These are phyloP conservation scores for Trypanosoma mega DNA, from an alignment of 208 protist genomes.

Conservation along the genomic window DNA sequence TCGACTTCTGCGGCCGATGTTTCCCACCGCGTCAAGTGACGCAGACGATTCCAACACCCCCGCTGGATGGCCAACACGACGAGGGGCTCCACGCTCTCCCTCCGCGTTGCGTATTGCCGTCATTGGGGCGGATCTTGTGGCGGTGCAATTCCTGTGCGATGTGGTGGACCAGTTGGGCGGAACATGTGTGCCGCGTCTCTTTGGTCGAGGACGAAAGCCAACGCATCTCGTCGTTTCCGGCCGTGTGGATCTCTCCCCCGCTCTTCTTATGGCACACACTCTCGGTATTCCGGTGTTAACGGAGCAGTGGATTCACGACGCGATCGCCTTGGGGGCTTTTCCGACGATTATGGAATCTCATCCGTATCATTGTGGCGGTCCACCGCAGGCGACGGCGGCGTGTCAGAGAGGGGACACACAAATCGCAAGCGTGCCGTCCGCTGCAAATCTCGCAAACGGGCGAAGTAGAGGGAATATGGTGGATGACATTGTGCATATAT, in stretches of 20 bases:
- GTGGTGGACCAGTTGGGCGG: slow-evolving; percentile 66
- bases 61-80: background rate
- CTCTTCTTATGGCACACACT: slow-evolving; percentile 51
- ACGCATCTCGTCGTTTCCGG: slow-evolving; percentile 26
- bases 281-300: slow-evolving; percentile 60
- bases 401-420: no score
- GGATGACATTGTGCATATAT: slow-evolving; percentile 6
- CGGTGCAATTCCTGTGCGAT: slow-evolving; percentile 35
- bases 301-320: slow-evolving; percentile 73
- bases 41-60: background rate
- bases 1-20: slow-evolving; percentile 16
- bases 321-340: slow-evolving; percentile 52
- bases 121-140: slow-evolving; percentile 8
- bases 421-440: no score
- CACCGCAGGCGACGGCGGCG: no score
- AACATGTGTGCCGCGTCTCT: slow-evolving; percentile 17
- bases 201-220: slow-evolving; percentile 24
- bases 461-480: slow-evolving; percentile 7
- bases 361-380: slow-evolving; percentile 12
- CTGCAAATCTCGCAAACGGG: no score
- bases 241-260: slow-evolving; percentile 39
- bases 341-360: slow-evolving; percentile 30
- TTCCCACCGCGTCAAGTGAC: slow-evolving; percentile 2
- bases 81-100: background rate
- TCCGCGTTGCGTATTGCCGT: slow-evolving; percentile 29